Conservation (phyloP, 345 rosid species). For the Rhizophora mangle region DNA sequence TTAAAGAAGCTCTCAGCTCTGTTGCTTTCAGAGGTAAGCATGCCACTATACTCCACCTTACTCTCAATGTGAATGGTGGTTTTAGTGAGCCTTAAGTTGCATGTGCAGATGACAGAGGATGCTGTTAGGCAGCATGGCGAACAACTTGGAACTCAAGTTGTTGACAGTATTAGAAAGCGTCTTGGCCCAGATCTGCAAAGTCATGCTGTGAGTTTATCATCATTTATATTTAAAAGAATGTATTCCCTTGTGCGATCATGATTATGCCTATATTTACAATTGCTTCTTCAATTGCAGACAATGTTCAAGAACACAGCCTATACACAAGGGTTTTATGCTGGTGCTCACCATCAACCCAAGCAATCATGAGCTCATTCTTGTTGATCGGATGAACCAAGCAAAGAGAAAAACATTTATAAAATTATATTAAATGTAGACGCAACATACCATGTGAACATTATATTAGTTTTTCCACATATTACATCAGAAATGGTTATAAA, state of each 20-base stretch:
- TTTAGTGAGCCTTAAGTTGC: slow-evolving; percentile 1
- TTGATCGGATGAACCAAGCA: not conserved
- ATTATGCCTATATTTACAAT: slow-evolving; percentile 5
- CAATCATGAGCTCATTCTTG: slow-evolving; percentile 4
- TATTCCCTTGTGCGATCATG: not conserved
- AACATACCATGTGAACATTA: too few relatives aligned
- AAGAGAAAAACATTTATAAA: too few relatives aligned
- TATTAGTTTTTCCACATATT: too few relatives aligned
- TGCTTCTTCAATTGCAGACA: slow-evolving; percentile 40
- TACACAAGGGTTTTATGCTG: slow-evolving; percentile 76
- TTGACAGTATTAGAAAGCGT: slow-evolving; percentile 45
- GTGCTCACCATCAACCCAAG: slow-evolving; percentile 38
- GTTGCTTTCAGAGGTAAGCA: slow-evolving; percentile 55
- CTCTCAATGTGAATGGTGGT: slow-evolving; percentile 5
- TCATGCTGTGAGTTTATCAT: slow-evolving; percentile 53
- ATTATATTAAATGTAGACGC: too few relatives aligned
- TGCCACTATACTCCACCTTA: not conserved
- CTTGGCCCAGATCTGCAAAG: slow-evolving; percentile 54
- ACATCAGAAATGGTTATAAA: too few relatives aligned
- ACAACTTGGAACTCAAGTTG: slow-evolving; percentile 45
- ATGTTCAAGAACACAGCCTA: slow-evolving; percentile 85
- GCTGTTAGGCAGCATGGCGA: slow-evolving; percentile 40
- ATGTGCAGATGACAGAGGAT: slow-evolving; percentile 47
- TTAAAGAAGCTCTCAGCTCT: slow-evolving; percentile 53
- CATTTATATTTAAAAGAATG: not conserved